These are phyloP conservation scores for Claviceps cyperi DNA, from an alignment of 2,329 filamentous ascomycete species.

Conservation along the genomic window DNA sequence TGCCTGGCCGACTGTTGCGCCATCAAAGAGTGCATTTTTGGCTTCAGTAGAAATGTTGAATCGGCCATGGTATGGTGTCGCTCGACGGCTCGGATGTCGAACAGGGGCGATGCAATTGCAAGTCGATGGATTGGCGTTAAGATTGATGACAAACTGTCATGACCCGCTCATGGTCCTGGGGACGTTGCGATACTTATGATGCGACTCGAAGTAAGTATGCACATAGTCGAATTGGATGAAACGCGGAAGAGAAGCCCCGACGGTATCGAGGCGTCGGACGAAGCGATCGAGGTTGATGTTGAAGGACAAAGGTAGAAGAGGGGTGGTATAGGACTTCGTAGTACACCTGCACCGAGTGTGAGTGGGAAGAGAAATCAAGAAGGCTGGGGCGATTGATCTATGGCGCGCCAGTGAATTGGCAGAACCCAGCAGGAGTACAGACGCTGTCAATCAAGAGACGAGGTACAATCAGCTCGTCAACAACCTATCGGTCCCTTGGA, in stretches of 20 bases:
- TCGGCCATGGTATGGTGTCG: conserved; percentile 18
- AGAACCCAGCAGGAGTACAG: too few species aligned
- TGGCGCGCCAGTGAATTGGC: too few species aligned
- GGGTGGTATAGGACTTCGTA: too few species aligned
- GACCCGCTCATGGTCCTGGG: conserved; percentile 21
- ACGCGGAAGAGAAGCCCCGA: not conserved
- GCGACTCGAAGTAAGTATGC: conserved; percentile 6
- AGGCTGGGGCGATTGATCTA: too few species aligned
- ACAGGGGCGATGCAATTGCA: not conserved
- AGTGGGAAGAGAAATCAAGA: too few species aligned
- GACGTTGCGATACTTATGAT: conserved; percentile 16
- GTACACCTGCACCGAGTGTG: too few species aligned
- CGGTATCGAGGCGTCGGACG: not conserved
- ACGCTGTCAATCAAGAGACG: not conserved
- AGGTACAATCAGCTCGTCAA: not conserved
- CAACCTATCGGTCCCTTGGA: not conserved
- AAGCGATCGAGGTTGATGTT: not conserved
- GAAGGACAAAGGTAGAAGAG: not conserved
- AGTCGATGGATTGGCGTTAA: not conserved
- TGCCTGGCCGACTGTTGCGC: conserved; percentile 30
- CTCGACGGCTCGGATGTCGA: not conserved
- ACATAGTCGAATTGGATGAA: conserved; percentile 6
- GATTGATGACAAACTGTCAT: conserved; percentile 4
- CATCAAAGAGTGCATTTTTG: conserved; percentile 19
- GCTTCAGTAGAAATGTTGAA: conserved; percentile 17